phyloP scores from a whole-genome alignment of 768 basidiomycete species.

The Cystobasidiopsis lactophilus region DNA sequence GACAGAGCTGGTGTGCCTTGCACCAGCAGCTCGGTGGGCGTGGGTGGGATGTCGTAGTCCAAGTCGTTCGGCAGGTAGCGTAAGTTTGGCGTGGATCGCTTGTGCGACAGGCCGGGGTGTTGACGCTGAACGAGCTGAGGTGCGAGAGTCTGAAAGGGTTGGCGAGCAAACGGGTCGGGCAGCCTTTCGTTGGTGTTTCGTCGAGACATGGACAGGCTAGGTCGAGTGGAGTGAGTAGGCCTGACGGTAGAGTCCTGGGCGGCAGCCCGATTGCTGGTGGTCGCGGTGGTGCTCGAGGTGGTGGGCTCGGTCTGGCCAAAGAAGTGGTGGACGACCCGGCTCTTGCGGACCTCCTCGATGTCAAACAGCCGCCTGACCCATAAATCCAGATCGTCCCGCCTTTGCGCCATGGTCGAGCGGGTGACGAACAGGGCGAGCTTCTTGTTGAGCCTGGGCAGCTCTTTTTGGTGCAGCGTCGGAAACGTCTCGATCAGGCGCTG shows the following conservation, averaged over 20 bases:
- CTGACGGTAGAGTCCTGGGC: no score
- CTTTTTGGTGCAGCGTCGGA: not conserved
- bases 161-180: not conserved
- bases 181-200: not conserved
- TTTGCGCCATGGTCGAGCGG: slow-evolving; percentile 6
- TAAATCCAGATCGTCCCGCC: slow-evolving; percentile 9
- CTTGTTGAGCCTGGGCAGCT: slow-evolving; percentile 4
- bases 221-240: not conserved
- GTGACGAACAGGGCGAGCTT: slow-evolving; percentile 12
- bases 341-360: slow-evolving; percentile 4
- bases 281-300: not conserved
- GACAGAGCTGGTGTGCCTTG: not conserved
- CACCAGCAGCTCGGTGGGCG: not conserved
- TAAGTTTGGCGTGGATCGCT: slow-evolving; percentile 1
- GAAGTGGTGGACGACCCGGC: slow-evolving; percentile 10
- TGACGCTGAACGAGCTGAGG: no score
- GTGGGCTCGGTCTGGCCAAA: slow-evolving; percentile 1
- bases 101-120: not conserved
- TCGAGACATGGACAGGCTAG: not conserved
- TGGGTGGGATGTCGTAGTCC: not conserved
- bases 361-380: slow-evolving; percentile 8
- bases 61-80: not conserved
- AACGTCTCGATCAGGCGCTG: not conserved
- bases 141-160: not conserved
- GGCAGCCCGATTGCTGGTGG: no score